Evolutionary conservation across 2,329 filamentous ascomycete species (phyloP).

Genomic region (Fusarium mexicanum): DNA sequence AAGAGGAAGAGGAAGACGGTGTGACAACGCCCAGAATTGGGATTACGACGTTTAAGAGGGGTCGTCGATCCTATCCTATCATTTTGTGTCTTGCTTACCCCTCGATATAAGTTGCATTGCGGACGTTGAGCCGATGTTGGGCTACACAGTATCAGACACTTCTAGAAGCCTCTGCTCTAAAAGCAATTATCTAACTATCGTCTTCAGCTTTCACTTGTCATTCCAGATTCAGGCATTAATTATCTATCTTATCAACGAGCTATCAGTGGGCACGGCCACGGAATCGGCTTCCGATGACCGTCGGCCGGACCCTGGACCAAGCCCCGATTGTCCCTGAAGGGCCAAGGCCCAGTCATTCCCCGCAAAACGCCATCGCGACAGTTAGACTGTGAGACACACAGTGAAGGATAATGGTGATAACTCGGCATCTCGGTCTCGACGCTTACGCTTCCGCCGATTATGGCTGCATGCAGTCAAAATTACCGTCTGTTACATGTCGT

Average conservation of each 20-base stretch:
- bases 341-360: slow-evolving; percentile 11
- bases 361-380: slow-evolving; percentile 24
- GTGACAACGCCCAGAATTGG: neutral
- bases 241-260: neutral
- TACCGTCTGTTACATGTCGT: slow-evolving; percentile 1
- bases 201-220: neutral
- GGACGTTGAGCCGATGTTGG: neutral
- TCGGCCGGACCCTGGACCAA: slow-evolving; percentile 1
- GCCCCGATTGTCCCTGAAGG: neutral
- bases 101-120: neutral
- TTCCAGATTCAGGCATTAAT: neutral
- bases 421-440: slow-evolving; percentile 40
- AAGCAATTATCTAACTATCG: neutral
- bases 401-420: slow-evolving; percentile 34
- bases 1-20: neutral
- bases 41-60: neutral
- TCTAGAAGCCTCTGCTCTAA: neutral
- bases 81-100: slow-evolving; percentile 9
- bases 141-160: neutral
- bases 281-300: slow-evolving; percentile 29
- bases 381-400: neutral
- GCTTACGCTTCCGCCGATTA: slow-evolving; percentile 15
- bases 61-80: neutral
- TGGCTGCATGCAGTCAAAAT: slow-evolving; percentile 25
- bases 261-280: slow-evolving; percentile 22